Percentiles rank a stretch among this genome's conserved stretches.
Conservation (phyloP, 192 early-diverging fungal species). For the Linnemannia exigua region DNA sequence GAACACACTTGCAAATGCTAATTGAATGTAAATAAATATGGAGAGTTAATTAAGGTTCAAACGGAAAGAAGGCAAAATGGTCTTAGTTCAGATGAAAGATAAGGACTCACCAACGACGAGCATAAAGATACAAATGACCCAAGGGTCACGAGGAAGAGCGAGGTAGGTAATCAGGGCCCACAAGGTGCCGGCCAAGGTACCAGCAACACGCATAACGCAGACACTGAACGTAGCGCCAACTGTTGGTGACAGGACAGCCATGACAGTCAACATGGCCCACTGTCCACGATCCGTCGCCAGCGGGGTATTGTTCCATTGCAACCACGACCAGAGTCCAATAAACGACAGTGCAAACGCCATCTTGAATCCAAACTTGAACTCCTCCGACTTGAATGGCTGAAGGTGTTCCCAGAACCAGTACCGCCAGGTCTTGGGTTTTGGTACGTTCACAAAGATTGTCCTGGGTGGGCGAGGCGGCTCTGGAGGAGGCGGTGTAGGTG, state of each 20-base stretch:
- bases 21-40: background rate
- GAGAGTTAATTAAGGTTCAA: background rate
- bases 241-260: slow-evolving; percentile 45
- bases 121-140: slow-evolving; percentile 53
- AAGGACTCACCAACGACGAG: slow-evolving; percentile 31
- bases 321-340: slow-evolving; percentile 59
- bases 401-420: slow-evolving; percentile 58
- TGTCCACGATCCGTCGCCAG: slow-evolving; percentile 58
- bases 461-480: background rate
- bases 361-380: slow-evolving; percentile 66
- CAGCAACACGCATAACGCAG: slow-evolving; percentile 61
- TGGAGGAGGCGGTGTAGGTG: background rate
- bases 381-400: slow-evolving; percentile 57
- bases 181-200: slow-evolving; percentile 59
- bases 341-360: slow-evolving; percentile 60
- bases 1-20: slow-evolving; percentile 33
- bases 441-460: slow-evolving; percentile 31
- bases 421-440: slow-evolving; percentile 40
- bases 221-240: slow-evolving; percentile 63
- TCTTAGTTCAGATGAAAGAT: too few relatives aligned
- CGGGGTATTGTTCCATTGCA: slow-evolving; percentile 38
- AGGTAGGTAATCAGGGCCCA: slow-evolving; percentile 56
- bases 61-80: too few relatives aligned
- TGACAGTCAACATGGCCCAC: slow-evolving; percentile 65
- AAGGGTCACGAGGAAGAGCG: slow-evolving; percentile 30